Evolutionary conservation across 495 filamentous ascomycete genomes (phyloP).

Genomic region (Podospora appendiculata): DNA sequence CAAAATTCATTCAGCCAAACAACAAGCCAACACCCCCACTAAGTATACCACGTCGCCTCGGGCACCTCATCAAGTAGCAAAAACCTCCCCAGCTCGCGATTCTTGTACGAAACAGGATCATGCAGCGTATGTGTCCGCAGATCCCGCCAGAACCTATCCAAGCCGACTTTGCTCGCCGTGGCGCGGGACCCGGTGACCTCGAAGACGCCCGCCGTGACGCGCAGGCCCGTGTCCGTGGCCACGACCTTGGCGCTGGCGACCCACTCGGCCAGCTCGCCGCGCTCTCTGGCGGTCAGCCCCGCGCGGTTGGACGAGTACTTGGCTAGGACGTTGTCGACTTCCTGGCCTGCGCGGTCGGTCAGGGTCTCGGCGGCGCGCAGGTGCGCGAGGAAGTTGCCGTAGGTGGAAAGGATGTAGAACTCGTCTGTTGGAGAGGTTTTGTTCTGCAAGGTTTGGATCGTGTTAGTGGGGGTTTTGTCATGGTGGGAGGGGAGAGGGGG

Average conservation of each 20-base stretch:
- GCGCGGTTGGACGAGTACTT: conserved; percentile 25
- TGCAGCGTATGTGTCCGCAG: conserved; percentile 54
- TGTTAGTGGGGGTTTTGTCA: background rate
- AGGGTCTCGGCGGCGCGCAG: conserved; percentile 49
- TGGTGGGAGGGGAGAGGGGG: background rate
- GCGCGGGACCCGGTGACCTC: conserved; percentile 50
- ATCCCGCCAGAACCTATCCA: conserved; percentile 56
- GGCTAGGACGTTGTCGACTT: conserved; percentile 34
- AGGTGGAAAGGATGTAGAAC: conserved; percentile 53
- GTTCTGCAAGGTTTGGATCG: conserved; percentile 14
- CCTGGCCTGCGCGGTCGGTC: conserved; percentile 42
- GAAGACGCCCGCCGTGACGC: conserved; percentile 50
- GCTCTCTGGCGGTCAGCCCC: conserved; percentile 32
- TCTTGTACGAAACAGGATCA: conserved; percentile 57
- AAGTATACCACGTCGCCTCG: conserved; percentile 54
- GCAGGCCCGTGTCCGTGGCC: conserved; percentile 47
- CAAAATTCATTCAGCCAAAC: too few relatives aligned
- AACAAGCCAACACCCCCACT: too few relatives aligned
- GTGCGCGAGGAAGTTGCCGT: conserved; percentile 53
- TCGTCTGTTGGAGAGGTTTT: conserved; percentile 49
- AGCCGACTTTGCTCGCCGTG: conserved; percentile 43
- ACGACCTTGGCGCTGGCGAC: conserved; percentile 54
- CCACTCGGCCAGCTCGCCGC: conserved; percentile 52
- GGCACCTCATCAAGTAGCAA: conserved; percentile 44
- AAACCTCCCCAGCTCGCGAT: conserved; percentile 48